Conservation (phyloP, 768 basidiomycete genomes). For the Podaxis sp. region DNA sequence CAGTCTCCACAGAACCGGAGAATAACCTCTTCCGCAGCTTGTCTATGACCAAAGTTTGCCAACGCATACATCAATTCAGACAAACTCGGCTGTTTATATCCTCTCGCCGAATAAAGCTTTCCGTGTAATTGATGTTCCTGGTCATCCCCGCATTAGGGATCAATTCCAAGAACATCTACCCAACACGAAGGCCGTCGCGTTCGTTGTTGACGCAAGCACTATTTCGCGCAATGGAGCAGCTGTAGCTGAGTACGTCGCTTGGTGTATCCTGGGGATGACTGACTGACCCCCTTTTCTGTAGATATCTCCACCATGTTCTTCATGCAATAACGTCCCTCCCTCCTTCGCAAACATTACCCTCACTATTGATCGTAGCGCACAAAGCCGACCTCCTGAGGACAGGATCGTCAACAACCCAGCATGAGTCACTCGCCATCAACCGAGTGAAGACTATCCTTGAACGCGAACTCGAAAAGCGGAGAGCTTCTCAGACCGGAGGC, state of each 20-base stretch:
- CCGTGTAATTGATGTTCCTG: slow-evolving; percentile 72
- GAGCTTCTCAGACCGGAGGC: slow-evolving; percentile 58
- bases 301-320: slow-evolving; percentile 72
- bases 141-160: slow-evolving; percentile 78
- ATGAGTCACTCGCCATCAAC: slow-evolving; percentile 49
- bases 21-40: slow-evolving; percentile 42
- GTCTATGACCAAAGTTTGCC: slow-evolving; percentile 60
- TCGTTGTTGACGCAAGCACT: slow-evolving; percentile 79
- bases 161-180: slow-evolving; percentile 68
- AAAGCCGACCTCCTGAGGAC: slow-evolving; percentile 71
- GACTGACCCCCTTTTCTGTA: slow-evolving; percentile 26
- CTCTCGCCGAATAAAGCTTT: slow-evolving; percentile 44
- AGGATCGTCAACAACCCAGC: slow-evolving; percentile 27
- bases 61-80: slow-evolving; percentile 78
- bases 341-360: slow-evolving; percentile 61
- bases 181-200: slow-evolving; percentile 64
- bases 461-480: slow-evolving; percentile 80
- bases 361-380: slow-evolving; percentile 69
- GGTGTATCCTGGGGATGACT: not conserved
- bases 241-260: slow-evolving; percentile 74
- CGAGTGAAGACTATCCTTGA: slow-evolving; percentile 79
- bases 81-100: slow-evolving; percentile 51
- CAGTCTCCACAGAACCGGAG: not conserved
- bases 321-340: slow-evolving; percentile 71
- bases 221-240: slow-evolving; percentile 71